Evolutionary conservation across 768 basidiomycete genomes (phyloP).

Genomic region (Boletus reticuloceps): DNA sequence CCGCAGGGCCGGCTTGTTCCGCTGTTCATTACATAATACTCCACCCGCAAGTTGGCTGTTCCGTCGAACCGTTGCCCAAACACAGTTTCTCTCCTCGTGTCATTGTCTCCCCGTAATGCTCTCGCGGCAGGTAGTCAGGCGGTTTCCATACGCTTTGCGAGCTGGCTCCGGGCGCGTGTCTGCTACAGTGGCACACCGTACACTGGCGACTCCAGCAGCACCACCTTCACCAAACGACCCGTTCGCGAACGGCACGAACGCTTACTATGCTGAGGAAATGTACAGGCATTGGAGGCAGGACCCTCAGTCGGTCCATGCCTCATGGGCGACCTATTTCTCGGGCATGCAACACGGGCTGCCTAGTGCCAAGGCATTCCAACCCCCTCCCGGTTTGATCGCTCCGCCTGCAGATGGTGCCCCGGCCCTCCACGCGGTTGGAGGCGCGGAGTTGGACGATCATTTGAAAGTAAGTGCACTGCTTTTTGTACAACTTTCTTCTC

Average conservation of each 20-base stretch:
- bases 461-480: slow-evolving; percentile 63
- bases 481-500: neutral
- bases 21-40: slow-evolving; percentile 13
- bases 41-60: neutral
- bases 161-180: slow-evolving; percentile 15
- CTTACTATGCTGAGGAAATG: slow-evolving; percentile 97
- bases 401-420: slow-evolving; percentile 79
- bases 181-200: slow-evolving; percentile 25
- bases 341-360: slow-evolving; percentile 87
- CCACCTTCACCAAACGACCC: slow-evolving; percentile 75
- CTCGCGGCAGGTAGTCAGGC: slow-evolving; percentile 36
- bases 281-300: slow-evolving; percentile 90
- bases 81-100: neutral
- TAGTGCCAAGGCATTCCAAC: slow-evolving; percentile 78
- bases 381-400: slow-evolving; percentile 73
- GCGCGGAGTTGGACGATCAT: slow-evolving; percentile 86
- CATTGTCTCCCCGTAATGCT: slow-evolving; percentile 28
- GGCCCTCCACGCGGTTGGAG: slow-evolving; percentile 62
- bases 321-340: slow-evolving; percentile 93
- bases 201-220: slow-evolving; percentile 47
- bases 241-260: slow-evolving; percentile 93
- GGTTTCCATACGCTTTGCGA: slow-evolving; percentile 32
- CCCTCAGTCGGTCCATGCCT: slow-evolving; percentile 86
- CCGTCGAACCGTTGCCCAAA: neutral
- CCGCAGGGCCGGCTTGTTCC: slow-evolving; percentile 15